These are phyloP conservation scores for Stemphylium lycopersici DNA, from an alignment of 2,329 filamentous ascomycete species.

Conservation along the genomic window DNA sequence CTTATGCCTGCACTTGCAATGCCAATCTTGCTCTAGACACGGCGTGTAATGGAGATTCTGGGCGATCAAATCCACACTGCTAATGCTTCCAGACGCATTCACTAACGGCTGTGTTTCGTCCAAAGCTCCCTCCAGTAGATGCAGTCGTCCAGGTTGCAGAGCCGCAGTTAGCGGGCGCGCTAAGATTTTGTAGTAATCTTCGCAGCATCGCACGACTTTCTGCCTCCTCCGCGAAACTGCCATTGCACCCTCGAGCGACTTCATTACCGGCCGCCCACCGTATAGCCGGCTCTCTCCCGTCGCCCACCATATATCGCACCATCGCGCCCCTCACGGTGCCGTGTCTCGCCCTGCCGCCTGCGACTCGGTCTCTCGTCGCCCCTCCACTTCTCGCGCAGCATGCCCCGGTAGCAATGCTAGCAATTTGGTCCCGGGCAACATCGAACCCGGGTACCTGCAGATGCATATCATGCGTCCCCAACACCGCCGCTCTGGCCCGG, in stretches of 20 bases:
- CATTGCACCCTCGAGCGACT: background rate
- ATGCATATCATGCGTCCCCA: constrained; percentile 66
- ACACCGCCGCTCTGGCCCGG: constrained; percentile 56
- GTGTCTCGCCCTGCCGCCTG: constrained; percentile 18
- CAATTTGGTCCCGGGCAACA: constrained; percentile 70
- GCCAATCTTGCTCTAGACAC: too few relatives aligned
- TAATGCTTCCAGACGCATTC: too few relatives aligned
- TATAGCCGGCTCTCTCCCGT: background rate
- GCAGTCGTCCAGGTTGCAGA: background rate
- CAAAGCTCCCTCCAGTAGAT: too few relatives aligned
- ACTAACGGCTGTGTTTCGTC: too few relatives aligned
- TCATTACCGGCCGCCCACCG: background rate
- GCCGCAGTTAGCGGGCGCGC: constrained; percentile 13
- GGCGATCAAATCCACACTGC: too few relatives aligned
- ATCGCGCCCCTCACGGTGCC: constrained; percentile 19
- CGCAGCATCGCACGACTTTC: background rate
- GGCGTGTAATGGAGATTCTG: too few relatives aligned
- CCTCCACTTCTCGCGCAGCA: constrained; percentile 32
- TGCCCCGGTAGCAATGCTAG: constrained; percentile 64
- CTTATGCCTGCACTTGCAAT: background rate
- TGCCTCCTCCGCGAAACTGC: background rate
- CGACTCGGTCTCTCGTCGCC: constrained; percentile 26
- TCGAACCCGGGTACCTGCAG: constrained; percentile 66
- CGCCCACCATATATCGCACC: constrained; percentile 1
- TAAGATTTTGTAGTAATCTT: constrained; percentile 8